Conservation (phyloP, 1,284 basidiomycete species). For the Tetrapyrgos nigripes region DNA sequence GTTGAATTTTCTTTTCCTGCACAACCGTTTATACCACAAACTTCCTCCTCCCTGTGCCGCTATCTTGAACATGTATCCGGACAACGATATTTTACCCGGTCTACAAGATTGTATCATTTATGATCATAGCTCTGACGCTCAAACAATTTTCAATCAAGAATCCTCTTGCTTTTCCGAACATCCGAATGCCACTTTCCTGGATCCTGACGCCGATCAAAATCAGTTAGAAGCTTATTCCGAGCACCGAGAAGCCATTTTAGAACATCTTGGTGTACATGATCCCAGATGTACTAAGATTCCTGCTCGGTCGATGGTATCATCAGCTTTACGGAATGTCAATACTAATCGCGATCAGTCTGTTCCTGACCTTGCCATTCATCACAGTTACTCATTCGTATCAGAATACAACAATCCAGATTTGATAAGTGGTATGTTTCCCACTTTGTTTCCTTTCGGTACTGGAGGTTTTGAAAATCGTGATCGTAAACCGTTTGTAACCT, state of each 20-base stretch:
- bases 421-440: constrained; percentile 35
- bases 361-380: not conserved
- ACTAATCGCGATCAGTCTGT: not conserved
- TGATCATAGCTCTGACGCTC: constrained; percentile 9
- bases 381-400: constrained; percentile 7
- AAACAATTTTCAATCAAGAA: constrained; percentile 27
- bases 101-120: constrained; percentile 20
- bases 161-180: constrained; percentile 19
- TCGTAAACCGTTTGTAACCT: constrained; percentile 11
- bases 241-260: too few relatives aligned
- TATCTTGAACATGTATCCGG: constrained; percentile 19
- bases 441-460: constrained; percentile 37
- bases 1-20: not conserved
- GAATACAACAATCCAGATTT: constrained; percentile 34
- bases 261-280: not conserved
- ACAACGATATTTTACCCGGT: constrained; percentile 22
- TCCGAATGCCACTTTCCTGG: constrained; percentile 12
- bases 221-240: not conserved
- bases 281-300: not conserved
- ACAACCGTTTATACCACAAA: not conserved
- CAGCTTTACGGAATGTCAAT: constrained; percentile 25
- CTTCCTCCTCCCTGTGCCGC: constrained; percentile 19
- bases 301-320: constrained; percentile 4
- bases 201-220: not conserved
- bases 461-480: constrained; percentile 35